Percentiles rank a stretch among this genome's conserved stretches.
These are phyloP conservation scores for Diplodia mutila DNA, from an alignment of 2,329 filamentous ascomycete species.

Conservation along the genomic window DNA sequence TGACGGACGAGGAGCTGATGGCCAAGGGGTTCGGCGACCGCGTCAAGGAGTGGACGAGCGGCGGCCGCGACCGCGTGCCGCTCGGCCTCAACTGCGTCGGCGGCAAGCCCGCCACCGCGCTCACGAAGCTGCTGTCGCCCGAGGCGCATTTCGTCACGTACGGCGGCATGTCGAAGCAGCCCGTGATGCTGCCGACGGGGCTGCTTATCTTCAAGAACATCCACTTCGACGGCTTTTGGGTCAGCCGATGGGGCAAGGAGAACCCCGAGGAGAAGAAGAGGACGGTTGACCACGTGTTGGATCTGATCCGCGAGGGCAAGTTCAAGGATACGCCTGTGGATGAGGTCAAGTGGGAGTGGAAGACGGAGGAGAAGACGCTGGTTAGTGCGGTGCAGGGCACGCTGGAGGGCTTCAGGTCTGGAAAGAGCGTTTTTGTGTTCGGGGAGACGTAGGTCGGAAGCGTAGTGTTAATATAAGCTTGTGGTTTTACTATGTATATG, in stretches of 20 bases:
- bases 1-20: conserved; percentile 64
- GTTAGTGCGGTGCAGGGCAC: conserved; percentile 79
- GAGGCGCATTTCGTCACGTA: conserved; percentile 86
- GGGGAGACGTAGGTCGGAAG: conserved; percentile 43
- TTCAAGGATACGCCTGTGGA: conserved; percentile 86
- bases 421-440: conserved; percentile 91
- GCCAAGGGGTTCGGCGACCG: conserved; percentile 66
- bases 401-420: conserved; percentile 78
- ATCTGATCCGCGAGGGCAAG: conserved; percentile 71
- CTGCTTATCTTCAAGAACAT: conserved; percentile 93
- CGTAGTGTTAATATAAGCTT: not conserved
- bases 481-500: not conserved
- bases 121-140: conserved; percentile 72
- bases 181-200: conserved; percentile 77
- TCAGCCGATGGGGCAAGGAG: conserved; percentile 82
- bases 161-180: conserved; percentile 91
- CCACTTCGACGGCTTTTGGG: conserved; percentile 90
- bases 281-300: conserved; percentile 84
- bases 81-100: conserved; percentile 93
- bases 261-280: conserved; percentile 73
- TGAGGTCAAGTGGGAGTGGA: conserved; percentile 80
- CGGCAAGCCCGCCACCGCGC: conserved; percentile 76
- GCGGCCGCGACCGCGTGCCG: conserved; percentile 71
- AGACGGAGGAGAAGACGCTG: conserved; percentile 71
- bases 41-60: conserved; percentile 68